Evolutionary conservation across 371 early-diverging fungal genomes (phyloP), one percentile per base, ranked within the genome.

Genomic region (Lichtheimia ramosa): DNA sequence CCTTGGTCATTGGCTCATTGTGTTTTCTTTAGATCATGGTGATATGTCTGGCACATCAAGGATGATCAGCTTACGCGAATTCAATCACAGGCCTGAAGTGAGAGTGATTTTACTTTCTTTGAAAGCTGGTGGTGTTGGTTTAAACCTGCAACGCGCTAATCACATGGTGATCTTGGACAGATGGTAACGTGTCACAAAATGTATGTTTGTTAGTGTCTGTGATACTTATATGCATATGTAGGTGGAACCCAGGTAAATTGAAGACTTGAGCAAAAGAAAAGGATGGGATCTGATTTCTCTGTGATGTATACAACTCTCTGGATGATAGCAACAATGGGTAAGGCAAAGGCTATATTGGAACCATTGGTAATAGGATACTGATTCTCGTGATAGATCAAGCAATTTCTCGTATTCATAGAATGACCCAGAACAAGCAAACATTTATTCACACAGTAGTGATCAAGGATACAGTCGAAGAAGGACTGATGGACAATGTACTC

Each of bases 151-250:
- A 49, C 56, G 70, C 49, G 77, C 77, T 12, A 77, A 77, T 51
- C 74, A 77, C 25, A 77, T 77, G 77, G 70, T 77, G 39, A 70
- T 77, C 56, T 46, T 77, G 23, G 77, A 77, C 42, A 48, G 77
- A 54, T 77, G 77, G 77, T 59, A 59, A 59, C 56, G 20, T 51
- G 34, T 28, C 14, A 25, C 46, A 50, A 51, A 57, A 48, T 40
- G 16, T 39, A 13, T 61, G 10, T 27, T 39, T 28, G 15, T 10
- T 18, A 16, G 39, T 20, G 27, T 10, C 53, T 52, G 46, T 43
- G 20, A 20, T 40, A 46, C 51, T 62, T 16, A 40, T 51, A 48
- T 12, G 39, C 28, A 54, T 54, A 55, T 21, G 25, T 59, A 64
- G 65, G 65, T 77, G 77, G 77, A 77, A 77, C 58, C 77, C 77